phyloP scores from a whole-genome alignment of 768 basidiomycete species.

The Lentinula raphanica region DNA sequence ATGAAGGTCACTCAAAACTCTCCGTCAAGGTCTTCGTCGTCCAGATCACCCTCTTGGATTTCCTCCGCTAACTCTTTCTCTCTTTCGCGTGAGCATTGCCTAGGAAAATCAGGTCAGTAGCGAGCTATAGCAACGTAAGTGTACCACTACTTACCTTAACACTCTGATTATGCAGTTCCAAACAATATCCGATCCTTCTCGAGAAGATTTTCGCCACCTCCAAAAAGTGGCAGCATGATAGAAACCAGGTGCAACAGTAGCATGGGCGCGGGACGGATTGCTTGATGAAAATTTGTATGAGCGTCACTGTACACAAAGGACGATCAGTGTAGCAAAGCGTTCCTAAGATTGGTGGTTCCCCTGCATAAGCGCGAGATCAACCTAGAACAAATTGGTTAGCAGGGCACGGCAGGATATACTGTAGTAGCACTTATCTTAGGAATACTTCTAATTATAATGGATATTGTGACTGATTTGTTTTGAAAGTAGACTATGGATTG shows the following conservation, averaged over 20 bases:
- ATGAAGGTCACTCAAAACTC: conserved; percentile 37
- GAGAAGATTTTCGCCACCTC: conserved; percentile 88
- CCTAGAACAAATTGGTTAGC: no score
- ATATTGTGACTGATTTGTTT: no score
- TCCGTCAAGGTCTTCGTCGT: conserved; percentile 69
- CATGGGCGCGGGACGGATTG: conserved; percentile 95
- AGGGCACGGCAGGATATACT: no score
- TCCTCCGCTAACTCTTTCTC: conserved; percentile 94
- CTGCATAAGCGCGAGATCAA: no score
- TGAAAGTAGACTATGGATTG: no score
- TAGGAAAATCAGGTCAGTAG: conserved; percentile 26
- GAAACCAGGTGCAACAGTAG: no score
- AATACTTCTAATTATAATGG: no score
- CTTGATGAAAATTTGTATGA: conserved; percentile 86
- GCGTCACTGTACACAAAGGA: conserved; percentile 94
- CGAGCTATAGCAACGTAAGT: not conserved
- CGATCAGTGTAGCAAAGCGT: no score
- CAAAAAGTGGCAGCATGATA: conserved; percentile 91
- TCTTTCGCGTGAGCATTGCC: conserved; percentile 95
- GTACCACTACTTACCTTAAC: conserved; percentile 58
- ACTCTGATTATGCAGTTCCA: conserved; percentile 95
- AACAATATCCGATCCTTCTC: conserved; percentile 82
- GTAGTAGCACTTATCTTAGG: no score
- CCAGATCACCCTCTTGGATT: conserved; percentile 81
- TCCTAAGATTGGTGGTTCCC: no score